Conservation (phyloP, 768 basidiomycete species). For the Naganishia antarctica region DNA sequence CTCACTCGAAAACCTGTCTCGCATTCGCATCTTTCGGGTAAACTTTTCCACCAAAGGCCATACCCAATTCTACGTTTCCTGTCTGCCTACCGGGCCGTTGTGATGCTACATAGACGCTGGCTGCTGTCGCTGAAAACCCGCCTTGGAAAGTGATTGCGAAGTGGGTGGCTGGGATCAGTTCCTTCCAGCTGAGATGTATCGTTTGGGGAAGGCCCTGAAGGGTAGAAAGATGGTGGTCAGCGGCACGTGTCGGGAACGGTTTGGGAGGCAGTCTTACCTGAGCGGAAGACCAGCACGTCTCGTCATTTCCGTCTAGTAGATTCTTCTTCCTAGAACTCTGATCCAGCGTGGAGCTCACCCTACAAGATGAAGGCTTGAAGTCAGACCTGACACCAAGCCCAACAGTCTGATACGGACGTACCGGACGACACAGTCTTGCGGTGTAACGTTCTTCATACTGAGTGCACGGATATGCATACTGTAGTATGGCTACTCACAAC, state of each 20-base stretch:
- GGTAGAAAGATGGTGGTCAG: not conserved
- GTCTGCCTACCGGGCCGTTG: constrained; percentile 10
- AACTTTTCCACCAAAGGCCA: constrained; percentile 41
- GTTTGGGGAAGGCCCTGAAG: constrained; percentile 35
- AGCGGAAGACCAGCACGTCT: constrained; percentile 29
- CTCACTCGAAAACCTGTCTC: constrained; percentile 27
- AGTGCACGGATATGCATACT: not conserved
- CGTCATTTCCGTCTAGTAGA: constrained; percentile 28
- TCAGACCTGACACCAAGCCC: not conserved
- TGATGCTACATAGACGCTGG: constrained; percentile 37
- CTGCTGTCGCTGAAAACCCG: constrained; percentile 41
- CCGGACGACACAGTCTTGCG: constrained; percentile 13
- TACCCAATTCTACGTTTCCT: constrained; percentile 33
- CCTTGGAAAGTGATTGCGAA: constrained; percentile 48
- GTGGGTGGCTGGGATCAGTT: constrained; percentile 35
- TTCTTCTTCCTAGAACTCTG: constrained; percentile 27
- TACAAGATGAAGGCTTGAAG: not conserved
- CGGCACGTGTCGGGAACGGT: not conserved
- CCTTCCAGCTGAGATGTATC: constrained; percentile 39
- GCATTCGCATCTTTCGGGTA: constrained; percentile 45
- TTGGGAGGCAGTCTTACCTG: constrained; percentile 14
- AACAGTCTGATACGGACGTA: not conserved
- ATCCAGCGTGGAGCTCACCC: constrained; percentile 30
- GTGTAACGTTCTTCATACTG: constrained; percentile 18
- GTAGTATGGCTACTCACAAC: too few species aligned